These are phyloP conservation scores for Arthrobotrys musiformis DNA, from an alignment of 2,329 filamentous ascomycete species.

Conservation along the genomic window DNA sequence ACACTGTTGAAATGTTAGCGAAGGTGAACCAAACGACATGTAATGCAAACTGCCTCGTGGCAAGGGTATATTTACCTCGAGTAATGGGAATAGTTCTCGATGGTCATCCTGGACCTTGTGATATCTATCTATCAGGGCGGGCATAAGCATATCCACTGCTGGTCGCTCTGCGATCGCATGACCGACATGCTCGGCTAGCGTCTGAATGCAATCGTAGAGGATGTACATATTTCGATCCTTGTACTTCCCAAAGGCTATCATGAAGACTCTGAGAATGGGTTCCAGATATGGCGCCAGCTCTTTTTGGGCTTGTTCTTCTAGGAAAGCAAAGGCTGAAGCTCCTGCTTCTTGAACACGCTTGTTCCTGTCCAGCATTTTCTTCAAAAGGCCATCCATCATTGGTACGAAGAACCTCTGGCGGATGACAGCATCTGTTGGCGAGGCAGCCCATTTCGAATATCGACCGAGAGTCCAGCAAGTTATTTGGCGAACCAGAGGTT, in stretches of 20 bases:
- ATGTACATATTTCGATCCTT: slow-evolving; percentile 99
- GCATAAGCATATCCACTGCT: slow-evolving; percentile 88
- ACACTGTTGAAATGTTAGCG: slow-evolving; percentile 66
- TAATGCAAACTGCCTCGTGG: background rate
- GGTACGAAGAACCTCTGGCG: slow-evolving; percentile 86
- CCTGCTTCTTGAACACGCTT: slow-evolving; percentile 98
- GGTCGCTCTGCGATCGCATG: slow-evolving; percentile 81
- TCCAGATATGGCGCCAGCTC: slow-evolving; percentile 84
- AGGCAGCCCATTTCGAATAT: slow-evolving; percentile 91
- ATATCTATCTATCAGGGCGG: slow-evolving; percentile 88
- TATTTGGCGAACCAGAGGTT: slow-evolving; percentile 93
- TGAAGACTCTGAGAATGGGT: slow-evolving; percentile 91
- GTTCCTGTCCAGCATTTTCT: slow-evolving; percentile 94
- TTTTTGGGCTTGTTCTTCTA: slow-evolving; percentile 90
- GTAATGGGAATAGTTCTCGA: slow-evolving; percentile 88
- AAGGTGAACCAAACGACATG: background rate
- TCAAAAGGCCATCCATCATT: slow-evolving; percentile 95
- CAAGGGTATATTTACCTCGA: slow-evolving; percentile 68
- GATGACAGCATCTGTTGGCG: slow-evolving; percentile 73
- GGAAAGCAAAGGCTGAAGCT: slow-evolving; percentile 92
- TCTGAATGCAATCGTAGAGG: slow-evolving; percentile 97
- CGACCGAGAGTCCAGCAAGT: slow-evolving; percentile 97
- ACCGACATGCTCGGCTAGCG: slow-evolving; percentile 89
- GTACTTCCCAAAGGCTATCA: slow-evolving; percentile 90
- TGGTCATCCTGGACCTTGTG: slow-evolving; percentile 87